Percentiles rank a stretch among this genome's conserved stretches.
phyloP scores from a whole-genome alignment of 176 grass and related monocot species.

The Oryza rufipogon region DNA sequence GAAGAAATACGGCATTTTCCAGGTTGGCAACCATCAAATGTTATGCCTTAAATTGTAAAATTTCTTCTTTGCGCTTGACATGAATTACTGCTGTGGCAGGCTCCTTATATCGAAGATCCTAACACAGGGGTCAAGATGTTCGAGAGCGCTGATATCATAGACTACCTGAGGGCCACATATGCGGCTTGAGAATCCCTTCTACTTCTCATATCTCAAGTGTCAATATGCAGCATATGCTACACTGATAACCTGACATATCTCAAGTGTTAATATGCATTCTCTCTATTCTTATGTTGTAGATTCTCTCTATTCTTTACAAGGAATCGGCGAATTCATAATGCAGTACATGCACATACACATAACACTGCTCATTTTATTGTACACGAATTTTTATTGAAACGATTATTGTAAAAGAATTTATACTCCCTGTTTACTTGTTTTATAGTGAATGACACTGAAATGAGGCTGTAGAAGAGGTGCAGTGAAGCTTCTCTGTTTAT shows the following conservation, averaged over 20 bases:
- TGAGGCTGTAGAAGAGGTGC: background rate
- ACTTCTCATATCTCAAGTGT: background rate
- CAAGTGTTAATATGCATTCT: background rate
- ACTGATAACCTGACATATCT: background rate
- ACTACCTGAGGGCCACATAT: slow-evolving; percentile 75
- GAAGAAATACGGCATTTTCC: slow-evolving; percentile 76
- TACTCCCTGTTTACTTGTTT: background rate
- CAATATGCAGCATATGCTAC: background rate
- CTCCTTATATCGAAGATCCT: slow-evolving; percentile 85
- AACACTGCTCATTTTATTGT: background rate
- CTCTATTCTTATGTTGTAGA: background rate
- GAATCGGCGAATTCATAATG: background rate
- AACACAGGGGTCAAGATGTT: slow-evolving; percentile 97
- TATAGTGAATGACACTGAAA: background rate
- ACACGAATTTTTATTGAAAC: background rate
- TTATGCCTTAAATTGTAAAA: background rate
- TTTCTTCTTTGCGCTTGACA: background rate
- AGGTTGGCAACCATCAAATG: slow-evolving; percentile 38
- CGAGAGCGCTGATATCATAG: slow-evolving; percentile 78
- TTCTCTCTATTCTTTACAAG: background rate
- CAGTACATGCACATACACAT: slow-evolving; percentile 2
- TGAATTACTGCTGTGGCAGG: slow-evolving; percentile 45
- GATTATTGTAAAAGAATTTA: background rate
- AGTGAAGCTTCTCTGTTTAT: background rate
- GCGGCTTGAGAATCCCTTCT: slow-evolving; percentile 30